Conservation (phyloP, 2,329 filamentous ascomycete genomes). For the Diaporthe ampelina region DNA sequence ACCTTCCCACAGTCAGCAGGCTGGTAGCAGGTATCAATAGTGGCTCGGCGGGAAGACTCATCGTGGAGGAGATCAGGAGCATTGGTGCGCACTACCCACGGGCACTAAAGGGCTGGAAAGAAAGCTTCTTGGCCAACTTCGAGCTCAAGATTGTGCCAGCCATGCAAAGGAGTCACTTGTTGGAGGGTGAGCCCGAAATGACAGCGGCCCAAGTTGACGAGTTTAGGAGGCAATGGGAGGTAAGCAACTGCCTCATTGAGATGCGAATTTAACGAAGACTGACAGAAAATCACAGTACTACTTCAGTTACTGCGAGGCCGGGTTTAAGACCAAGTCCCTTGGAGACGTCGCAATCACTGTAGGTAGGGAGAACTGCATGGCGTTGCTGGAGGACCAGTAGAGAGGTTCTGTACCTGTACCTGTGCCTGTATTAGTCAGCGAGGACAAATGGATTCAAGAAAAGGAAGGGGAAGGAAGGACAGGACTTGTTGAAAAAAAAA, state of each 20-base stretch:
- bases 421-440: background rate
- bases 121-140: slow-evolving; percentile 33
- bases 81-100: slow-evolving; percentile 37
- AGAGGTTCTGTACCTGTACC: too few species aligned
- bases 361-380: slow-evolving; percentile 38
- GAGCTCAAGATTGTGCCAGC: slow-evolving; percentile 36
- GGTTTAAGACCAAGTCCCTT: slow-evolving; percentile 38
- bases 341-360: slow-evolving; percentile 39
- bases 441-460: background rate
- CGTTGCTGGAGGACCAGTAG: slow-evolving; percentile 30
- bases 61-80: slow-evolving; percentile 42
- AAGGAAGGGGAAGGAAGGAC: too few species aligned
- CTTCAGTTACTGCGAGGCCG: slow-evolving; percentile 41
- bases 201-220: slow-evolving; percentile 30
- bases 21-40: slow-evolving; percentile 37
- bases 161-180: slow-evolving; percentile 3
- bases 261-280: background rate
- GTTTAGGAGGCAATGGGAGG: slow-evolving; percentile 39
- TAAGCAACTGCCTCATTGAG: background rate
- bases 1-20: slow-evolving; percentile 40
- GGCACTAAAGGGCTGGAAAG: slow-evolving; percentile 37
- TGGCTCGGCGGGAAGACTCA: slow-evolving; percentile 33
- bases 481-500: too few species aligned
- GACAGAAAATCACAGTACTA: slow-evolving; percentile 30
- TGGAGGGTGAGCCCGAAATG: slow-evolving; percentile 12